These are phyloP conservation scores for Populus hybrid DNA, from an alignment of 441 rosid genomes.

Conservation along the genomic window DNA sequence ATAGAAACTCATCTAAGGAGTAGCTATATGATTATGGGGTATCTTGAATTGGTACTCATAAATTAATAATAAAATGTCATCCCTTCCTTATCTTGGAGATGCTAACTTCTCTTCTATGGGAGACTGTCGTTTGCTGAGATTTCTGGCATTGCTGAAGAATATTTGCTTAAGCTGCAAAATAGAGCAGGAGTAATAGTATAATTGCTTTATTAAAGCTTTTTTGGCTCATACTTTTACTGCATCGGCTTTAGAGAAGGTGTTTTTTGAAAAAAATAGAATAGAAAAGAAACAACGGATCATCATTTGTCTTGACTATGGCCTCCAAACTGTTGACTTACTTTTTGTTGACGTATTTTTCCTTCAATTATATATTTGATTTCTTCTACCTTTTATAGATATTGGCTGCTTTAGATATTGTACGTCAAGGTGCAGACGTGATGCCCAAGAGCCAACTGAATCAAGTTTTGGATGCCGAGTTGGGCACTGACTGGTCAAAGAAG, in stretches of 20 bases:
- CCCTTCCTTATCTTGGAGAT: not conserved
- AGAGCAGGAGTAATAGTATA: not conserved
- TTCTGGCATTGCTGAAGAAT: not conserved
- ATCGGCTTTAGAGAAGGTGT: not conserved
- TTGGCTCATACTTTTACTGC: not conserved
- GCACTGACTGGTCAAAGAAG: constrained; percentile 69
- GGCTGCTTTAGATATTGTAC: constrained; percentile 92
- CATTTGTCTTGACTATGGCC: not conserved
- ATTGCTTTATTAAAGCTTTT: not conserved
- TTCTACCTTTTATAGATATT: constrained; percentile 54
- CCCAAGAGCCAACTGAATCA: constrained; percentile 85
- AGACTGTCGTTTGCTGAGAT: not conserved
- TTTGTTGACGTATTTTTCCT: not conserved
- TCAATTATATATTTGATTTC: constrained; percentile 6
- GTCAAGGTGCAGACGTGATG: constrained; percentile 99
- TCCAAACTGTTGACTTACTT: not conserved
- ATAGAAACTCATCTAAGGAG: not conserved
- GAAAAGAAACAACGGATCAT: not conserved
- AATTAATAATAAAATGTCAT: not conserved
- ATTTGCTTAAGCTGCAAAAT: not conserved
- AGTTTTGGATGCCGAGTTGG: constrained; percentile 83
- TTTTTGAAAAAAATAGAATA: too few relatives aligned
- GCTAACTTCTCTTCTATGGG: not conserved
- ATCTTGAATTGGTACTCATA: not conserved
- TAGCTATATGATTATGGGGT: not conserved